Conservation (phyloP, 2,329 filamentous ascomycete species). For the Fusarium denticulatum region DNA sequence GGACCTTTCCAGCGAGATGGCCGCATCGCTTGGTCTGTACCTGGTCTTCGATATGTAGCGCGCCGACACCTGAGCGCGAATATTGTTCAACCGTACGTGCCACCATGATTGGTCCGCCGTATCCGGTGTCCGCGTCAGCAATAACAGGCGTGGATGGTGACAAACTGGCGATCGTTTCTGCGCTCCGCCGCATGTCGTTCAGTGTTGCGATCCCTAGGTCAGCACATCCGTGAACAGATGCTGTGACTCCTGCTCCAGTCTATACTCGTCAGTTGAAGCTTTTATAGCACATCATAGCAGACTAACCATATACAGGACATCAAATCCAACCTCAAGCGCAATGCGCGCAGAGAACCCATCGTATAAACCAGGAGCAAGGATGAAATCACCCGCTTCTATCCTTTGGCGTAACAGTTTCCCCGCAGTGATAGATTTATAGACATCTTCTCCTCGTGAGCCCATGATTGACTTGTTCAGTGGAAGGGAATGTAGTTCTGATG, state of each 20-base stretch:
- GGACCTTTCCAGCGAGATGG: not conserved
- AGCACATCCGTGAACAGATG: not conserved
- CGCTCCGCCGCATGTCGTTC: not conserved
- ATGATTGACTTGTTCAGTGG: not conserved
- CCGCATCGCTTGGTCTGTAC: not conserved
- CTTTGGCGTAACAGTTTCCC: not conserved
- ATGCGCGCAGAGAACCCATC: not conserved
- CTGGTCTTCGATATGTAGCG: not conserved
- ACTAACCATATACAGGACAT: slow-evolving; percentile 1
- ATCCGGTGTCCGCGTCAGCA: not conserved
- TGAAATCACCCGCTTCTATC: not conserved
- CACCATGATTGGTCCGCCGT: slow-evolving; percentile 2
- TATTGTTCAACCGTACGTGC: slow-evolving; percentile 3
- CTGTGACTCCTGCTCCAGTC: slow-evolving; percentile 1
- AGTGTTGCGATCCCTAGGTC: slow-evolving; percentile 3
- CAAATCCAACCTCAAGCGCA: slow-evolving; percentile 3
- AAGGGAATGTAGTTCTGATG: not conserved
- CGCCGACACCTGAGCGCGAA: slow-evolving; percentile 1
- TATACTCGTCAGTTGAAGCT: not conserved
- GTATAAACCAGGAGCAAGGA: not conserved
- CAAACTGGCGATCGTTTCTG: not conserved
- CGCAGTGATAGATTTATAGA: not conserved
- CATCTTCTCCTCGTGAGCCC: not conserved
- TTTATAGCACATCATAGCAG: not conserved
- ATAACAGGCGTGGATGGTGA: not conserved